Percentiles rank a stretch among this genome's conserved stretches.
phyloP scores from a whole-genome alignment of 108 stramenopile species.

The Cyclotella choctawhatcheeana region DNA sequence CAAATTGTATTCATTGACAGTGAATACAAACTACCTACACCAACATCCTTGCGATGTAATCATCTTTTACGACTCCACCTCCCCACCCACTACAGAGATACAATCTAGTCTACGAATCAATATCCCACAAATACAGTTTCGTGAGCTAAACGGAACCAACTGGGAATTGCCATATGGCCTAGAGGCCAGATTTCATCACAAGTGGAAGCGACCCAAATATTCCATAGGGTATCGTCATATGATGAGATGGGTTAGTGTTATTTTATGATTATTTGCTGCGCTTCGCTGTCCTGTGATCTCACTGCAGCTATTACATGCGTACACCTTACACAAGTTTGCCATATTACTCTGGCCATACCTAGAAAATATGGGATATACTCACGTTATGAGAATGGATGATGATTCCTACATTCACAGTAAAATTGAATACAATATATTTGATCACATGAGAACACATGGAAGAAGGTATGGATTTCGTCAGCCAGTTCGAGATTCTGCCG shows the following conservation, averaged over 20 bases:
- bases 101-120: conserved; percentile 3
- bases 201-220: conserved; percentile 29
- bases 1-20: conserved; percentile 7
- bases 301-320: background rate
- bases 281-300: background rate
- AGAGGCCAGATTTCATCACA: background rate
- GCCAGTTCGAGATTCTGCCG: conserved; percentile 67
- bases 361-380: conserved; percentile 54
- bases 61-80: conserved; percentile 27
- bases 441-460: conserved; percentile 57
- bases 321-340: conserved; percentile 58
- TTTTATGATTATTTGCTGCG: background rate
- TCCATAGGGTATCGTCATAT: conserved; percentile 63
- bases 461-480: conserved; percentile 76
- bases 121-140: conserved; percentile 22
- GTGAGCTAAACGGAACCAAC: conserved; percentile 1
- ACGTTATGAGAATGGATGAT: conserved; percentile 84
- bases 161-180: conserved; percentile 29
- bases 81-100: background rate
- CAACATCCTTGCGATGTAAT: conserved; percentile 28
- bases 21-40: conserved; percentile 63
- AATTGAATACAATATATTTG: conserved; percentile 75
- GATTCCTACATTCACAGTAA: conserved; percentile 76
- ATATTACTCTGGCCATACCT: conserved; percentile 74
- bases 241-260: conserved; percentile 88